Percentiles rank a stretch among this genome's conserved stretches.
phyloP scores from a whole-genome alignment of 345 rosid genomes.

The Psidium friedrichsthalianum region DNA sequence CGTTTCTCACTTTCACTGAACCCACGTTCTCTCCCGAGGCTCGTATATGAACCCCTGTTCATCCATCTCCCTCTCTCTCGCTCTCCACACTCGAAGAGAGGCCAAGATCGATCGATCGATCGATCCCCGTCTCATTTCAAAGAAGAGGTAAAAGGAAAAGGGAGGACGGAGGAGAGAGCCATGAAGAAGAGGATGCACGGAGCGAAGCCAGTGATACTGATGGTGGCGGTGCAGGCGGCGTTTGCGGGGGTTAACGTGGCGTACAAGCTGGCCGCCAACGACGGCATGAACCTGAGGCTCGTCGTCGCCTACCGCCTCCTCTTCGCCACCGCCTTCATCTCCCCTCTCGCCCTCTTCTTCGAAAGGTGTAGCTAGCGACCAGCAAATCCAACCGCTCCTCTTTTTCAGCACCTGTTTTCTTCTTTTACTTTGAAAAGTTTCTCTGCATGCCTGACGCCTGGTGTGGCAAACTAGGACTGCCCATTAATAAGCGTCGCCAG shows the following conservation, averaged over 20 bases:
- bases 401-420: neutral
- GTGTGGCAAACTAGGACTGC: neutral
- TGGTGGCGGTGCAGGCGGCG: constrained; percentile 10
- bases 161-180: neutral
- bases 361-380: constrained; percentile 5
- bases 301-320: constrained; percentile 17
- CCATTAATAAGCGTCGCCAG: neutral
- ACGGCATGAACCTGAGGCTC: constrained; percentile 14
- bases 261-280: constrained; percentile 8
- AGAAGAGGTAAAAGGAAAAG: neutral
- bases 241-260: constrained; percentile 9
- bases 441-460: neutral
- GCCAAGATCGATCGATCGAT: neutral
- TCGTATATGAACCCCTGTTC: neutral
- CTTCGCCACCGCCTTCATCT: constrained; percentile 14
- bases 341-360: constrained; percentile 17
- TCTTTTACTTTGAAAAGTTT: neutral
- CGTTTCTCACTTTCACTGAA: neutral
- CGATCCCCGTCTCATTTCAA: neutral
- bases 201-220: constrained; percentile 7
- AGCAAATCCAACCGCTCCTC: neutral
- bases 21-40: neutral
- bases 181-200: neutral
- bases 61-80: neutral
- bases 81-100: neutral